Base-by-base conservation (phyloP, 1,284 basidiomycete genomes). In the Microbotryomycetes sp. region DNA sequence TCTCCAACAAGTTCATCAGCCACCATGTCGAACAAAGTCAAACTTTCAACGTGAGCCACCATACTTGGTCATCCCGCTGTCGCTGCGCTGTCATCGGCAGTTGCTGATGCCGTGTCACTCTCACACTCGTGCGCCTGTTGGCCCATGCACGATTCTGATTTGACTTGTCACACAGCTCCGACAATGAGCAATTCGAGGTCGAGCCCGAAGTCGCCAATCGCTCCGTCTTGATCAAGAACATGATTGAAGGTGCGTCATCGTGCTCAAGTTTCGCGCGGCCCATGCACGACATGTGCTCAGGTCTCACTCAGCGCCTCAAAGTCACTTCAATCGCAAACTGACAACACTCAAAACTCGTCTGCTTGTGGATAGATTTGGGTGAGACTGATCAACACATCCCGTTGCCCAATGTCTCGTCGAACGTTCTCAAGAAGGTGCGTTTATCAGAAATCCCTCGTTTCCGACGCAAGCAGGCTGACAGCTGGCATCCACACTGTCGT, bases 201-300 rank as follows among this genome's bases (percentile, higher is more conserved):
- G 92, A 97, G 75, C 88, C 87, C 77, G 90, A 94, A 69, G 89
- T 98, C 61, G 92, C 70, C 30, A 63, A 92, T 80, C 88, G 93
- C 75, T 90, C 86, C 68, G 89, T 94, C 22, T 85, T 99, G 72
- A 96, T 99, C 80, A 97, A 96, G 83, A 92, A 96, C 81, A 97
- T 99, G 94, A 87, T 98, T 64, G 96, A 98, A 79, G 94, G 94
- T 93, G 75, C 73, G 80, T 74, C 29, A 50, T 3, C 45, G 6
- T 26, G 16, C 28, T 3, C 26, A 4, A 23, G 30, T 30, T 42
- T 51, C n/a, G 42, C 6, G 56, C 49, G 45, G n/a, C 42, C 15
- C 25, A 55, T 28, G 23, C 19, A 19, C 52, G 30, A 14, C 19
- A 25, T 42, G 51, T 23, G 26, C 16, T 19, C 15, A 15, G 16